Evolutionary conservation across 2,329 filamentous ascomycete genomes (phyloP), one percentile per base, ranked within the genome.

Genomic region (Sporothrix mexicana): DNA sequence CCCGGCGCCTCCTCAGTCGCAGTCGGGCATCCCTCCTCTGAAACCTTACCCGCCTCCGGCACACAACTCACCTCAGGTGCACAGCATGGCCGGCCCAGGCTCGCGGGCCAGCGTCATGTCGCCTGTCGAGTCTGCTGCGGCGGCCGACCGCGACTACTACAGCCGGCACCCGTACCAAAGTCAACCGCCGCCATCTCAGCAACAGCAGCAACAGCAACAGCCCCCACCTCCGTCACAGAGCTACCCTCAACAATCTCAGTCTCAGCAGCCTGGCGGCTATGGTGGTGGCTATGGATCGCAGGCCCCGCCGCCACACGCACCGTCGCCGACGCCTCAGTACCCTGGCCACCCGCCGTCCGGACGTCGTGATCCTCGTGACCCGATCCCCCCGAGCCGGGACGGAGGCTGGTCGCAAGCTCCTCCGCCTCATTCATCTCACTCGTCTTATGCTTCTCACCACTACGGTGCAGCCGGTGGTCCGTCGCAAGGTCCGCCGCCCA

Each of bases 1-100:
- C 78, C 76, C 82, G 8, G 78, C 80, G 10, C 55, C 72, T 8
- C 64, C 72, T 9, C 59, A 55, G 41, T 77, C 82, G 3, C 79
- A 80, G 51, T 84, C 86, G 2, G 83, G 80, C 8, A 88, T 90
- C 80, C 86, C 87, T 20, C 81, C 87, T 4, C 80, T 89, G 70
- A 89, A 89, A 78, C 86, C 87, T 4, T 80, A 80, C 73, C 55
- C 70, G 25, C 67, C 77, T 2, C 82, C 83, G 3, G 85, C 84
- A 68, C 81, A 82, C 7, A 83, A 85, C 59, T 88, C 88, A 4
- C 86, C 87, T 8, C 85, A 86, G 73, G 76, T 84, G 8, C 84
- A 85, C 73, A 83, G 85, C 69, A 80, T 86, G 77, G 82, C 80
- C 0, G 67, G 71, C 10, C 69, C 72, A 30, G 79, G 81, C 4